phyloP scores from a whole-genome alignment of 305 asterid species.

The Stenogyne calaminthoides region DNA sequence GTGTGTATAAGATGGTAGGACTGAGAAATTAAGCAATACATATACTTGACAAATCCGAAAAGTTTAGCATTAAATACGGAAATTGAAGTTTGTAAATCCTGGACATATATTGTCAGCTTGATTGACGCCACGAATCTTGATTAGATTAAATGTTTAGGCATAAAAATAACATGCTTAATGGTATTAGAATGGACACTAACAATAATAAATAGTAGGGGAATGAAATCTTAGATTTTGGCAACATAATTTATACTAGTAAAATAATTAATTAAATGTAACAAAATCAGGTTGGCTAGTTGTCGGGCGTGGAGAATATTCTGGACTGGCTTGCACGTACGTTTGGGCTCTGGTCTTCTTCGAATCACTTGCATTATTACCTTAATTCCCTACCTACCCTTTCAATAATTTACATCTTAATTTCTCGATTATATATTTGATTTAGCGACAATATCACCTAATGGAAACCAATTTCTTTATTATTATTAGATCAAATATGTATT shows the following conservation, averaged over 20 bases:
- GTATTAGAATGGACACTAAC: background rate
- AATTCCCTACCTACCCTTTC: constrained; percentile 14
- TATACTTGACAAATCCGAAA: background rate
- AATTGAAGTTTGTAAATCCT: background rate
- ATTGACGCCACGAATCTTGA: constrained; percentile 22
- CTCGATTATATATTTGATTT: no score
- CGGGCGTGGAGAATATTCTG: constrained; percentile 28
- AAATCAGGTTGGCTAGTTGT: constrained; percentile 21
- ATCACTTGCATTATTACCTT: constrained; percentile 22
- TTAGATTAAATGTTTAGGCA: constrained; percentile 11
- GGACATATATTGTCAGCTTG: background rate
- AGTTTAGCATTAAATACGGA: background rate
- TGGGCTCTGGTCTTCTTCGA: constrained; percentile 28
- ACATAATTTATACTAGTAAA: background rate
- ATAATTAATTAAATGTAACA: background rate
- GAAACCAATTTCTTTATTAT: no score
- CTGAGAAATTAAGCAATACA: background rate
- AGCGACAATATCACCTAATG: no score
- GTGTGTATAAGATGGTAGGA: no score
- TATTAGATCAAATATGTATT: no score
- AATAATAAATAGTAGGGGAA: background rate
- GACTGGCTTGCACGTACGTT: constrained; percentile 42
- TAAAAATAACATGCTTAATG: constrained; percentile 34
- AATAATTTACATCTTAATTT: background rate
- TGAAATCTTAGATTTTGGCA: constrained; percentile 34